Base-by-base conservation (phyloP, 768 basidiomycete species). In the Psilocybe tampanensis region DNA sequence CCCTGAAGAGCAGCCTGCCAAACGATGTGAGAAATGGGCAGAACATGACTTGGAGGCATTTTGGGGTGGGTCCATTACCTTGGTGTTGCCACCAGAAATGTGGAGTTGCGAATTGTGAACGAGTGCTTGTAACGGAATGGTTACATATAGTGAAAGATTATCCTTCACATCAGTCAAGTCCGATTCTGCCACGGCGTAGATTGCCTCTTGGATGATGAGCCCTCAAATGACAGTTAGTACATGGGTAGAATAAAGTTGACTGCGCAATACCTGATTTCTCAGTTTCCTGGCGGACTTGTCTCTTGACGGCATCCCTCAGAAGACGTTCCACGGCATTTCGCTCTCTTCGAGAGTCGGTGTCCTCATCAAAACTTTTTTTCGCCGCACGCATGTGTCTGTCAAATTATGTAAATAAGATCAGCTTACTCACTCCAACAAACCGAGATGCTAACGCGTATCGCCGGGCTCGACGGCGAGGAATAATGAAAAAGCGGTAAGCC, bases 61-160 rank as follows among this genome's bases (percentile, higher is more conserved):
- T 47, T 17, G 53, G 29, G 54, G 23, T 53, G 32, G 19, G 33
- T 44, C 29, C 66, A 76, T 62, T 65, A 92, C 90, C 81, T 95
- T 96, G 45, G 84, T 77, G 64, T 87, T 78, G 44, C 86, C 86
- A 50, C 85, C 85, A 41, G 93, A 85, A 59, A 95, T 87, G 66
- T 86, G 83, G 49, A 97, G 67, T 66, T 92, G 91, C 36, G 89
- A 88, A 61, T 86, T 82, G 64, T 83, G 80, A 48, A 96, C 90
- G 19, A 95, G 76, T 18, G 90, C 86, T 74, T 95, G 94, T 49
- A 95, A 68, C 6, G 94, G 84, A 42, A 90, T 76, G 3, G 89
- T 92, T 39, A 95, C 92, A 68, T 95, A 88, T 44, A 92, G 75
- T 43, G 80, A 74, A 26, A 90, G 76, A 50, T 83, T 83, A 56